Evolutionary conservation across 768 basidiomycete species (phyloP), one percentile per base, ranked within the genome.

Genomic region (Omphalotus guepiniiformis): DNA sequence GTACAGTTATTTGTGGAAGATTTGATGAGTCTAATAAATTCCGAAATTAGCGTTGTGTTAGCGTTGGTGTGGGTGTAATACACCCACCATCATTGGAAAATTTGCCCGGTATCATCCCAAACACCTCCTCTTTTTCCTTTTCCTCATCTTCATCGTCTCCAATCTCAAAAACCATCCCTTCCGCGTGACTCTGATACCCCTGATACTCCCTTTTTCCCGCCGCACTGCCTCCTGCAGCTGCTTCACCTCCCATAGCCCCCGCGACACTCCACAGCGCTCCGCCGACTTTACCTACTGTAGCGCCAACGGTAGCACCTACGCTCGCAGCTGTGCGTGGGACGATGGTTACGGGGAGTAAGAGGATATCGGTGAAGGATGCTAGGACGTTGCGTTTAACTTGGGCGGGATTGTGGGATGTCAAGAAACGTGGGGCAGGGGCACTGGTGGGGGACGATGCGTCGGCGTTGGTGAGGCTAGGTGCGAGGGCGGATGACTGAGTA

Each of bases 341-440:
- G 61, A 98, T 95, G 1, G 94, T 96, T 15, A 99, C 96, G 0
- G 96, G 95, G 0, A 98, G 72, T 0, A 98, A 71, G 5, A 99
- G 81, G 1, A 92, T 78, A 51, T 89, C 85, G 2, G 89, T 88
- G 64, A 99, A 98, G 0, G 92, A 89, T 0, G 92, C 86, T 1
- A 98, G 76, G 6, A 98, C 89, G 55, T 88, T 96, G 34, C 91
- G 83, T 59, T 99, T 99, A 50, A 94, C 81, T 52, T 82, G 81
- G 1, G 92, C 92, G 0, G 95, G 95, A 58, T 97, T 95, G 43
- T 85, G 78, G 1, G 93, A 86, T 16, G 75, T 71, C 2, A 96
- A 74, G 66, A 97, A 95, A 34, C 87, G 83, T 9, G 80, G 66
- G 39, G 50, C 66, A 38, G 49, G 46, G 51, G 57, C 50, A 46